Conservation (phyloP, 306 rosid species). For the Herpetospermum pedunculosum region DNA sequence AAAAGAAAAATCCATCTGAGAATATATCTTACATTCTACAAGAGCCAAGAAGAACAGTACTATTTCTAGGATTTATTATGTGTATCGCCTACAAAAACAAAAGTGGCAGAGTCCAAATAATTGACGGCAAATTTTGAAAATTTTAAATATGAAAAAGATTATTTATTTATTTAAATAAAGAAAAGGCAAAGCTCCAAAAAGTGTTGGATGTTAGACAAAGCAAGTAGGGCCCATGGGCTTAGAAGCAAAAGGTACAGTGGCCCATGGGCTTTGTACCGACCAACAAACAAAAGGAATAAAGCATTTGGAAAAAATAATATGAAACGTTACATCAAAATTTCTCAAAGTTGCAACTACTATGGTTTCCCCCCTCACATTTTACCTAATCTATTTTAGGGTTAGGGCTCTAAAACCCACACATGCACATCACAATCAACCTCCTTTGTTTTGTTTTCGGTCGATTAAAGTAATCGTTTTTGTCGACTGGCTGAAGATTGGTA, state of each 20-base stretch:
- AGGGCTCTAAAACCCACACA: not conserved
- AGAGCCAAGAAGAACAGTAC: too few relatives aligned
- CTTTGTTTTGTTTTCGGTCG: not conserved
- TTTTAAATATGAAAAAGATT: too few relatives aligned
- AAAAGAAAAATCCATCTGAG: too few relatives aligned
- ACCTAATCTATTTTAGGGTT: not conserved
- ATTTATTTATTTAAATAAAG: too few relatives aligned
- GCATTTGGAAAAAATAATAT: constrained; percentile 8
- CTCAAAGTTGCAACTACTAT: not conserved
- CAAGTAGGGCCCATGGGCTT: constrained; percentile 49
- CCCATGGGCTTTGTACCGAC: constrained; percentile 23
- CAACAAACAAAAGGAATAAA: constrained; percentile 53
- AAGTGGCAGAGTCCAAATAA: not conserved
- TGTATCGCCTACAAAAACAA: not conserved
- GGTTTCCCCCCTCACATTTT: not conserved
- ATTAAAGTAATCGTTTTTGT: too few relatives aligned
- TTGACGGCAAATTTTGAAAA: not conserved
- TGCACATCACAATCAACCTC: not conserved
- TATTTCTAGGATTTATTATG: not conserved
- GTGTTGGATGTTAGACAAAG: constrained; percentile 36
- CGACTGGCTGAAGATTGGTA: too few relatives aligned
- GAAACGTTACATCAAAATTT: not conserved
- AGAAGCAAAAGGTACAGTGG: constrained; percentile 14
- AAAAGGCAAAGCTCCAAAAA: too few relatives aligned
- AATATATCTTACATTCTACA: too few relatives aligned